These are phyloP conservation scores for Macaranga tanarius DNA, from an alignment of 441 rosid genomes.

Conservation along the genomic window DNA sequence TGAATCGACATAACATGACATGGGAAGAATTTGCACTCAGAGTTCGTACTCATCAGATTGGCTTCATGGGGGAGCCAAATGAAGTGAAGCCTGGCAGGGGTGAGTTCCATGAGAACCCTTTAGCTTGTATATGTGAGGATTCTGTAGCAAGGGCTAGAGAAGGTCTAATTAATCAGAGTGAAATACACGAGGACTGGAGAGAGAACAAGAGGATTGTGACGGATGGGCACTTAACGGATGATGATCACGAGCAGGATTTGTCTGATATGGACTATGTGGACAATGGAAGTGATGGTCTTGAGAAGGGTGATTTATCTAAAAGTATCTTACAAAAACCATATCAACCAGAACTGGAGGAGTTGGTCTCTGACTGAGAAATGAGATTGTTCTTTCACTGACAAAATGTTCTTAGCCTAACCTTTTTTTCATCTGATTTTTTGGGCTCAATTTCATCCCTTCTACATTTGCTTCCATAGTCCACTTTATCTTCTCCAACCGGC, in stretches of 20 bases:
- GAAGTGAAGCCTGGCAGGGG: constrained; percentile 86
- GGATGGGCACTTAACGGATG: constrained; percentile 36
- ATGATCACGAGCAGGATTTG: constrained; percentile 41
- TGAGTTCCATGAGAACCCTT: constrained; percentile 92
- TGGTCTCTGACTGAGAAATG: constrained; percentile 36
- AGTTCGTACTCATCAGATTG: constrained; percentile 64
- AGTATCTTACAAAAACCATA: constrained; percentile 25
- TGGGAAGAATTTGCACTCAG: constrained; percentile 82
- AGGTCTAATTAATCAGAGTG: constrained; percentile 14
- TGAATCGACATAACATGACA: constrained; percentile 53
- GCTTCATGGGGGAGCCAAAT: constrained; percentile 90
- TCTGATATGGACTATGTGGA: constrained; percentile 38
- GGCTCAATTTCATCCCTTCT: neutral
- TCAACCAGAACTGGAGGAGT: constrained; percentile 37
- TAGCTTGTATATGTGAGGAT: constrained; percentile 72
- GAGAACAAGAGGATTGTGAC: neutral
- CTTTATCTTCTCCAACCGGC: neutral
- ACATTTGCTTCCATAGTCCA: neutral
- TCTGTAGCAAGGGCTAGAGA: constrained; percentile 39
- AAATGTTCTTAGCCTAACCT: neutral
- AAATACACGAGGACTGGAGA: constrained; percentile 4
- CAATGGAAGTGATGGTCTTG: constrained; percentile 15
- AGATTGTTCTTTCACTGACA: constrained; percentile 21
- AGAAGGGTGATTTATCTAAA: constrained; percentile 22
- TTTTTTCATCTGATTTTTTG: neutral